Evolutionary conservation across 148 eudicot genomes (phyloP).

Genomic region (Simmondsia chinensis): DNA sequence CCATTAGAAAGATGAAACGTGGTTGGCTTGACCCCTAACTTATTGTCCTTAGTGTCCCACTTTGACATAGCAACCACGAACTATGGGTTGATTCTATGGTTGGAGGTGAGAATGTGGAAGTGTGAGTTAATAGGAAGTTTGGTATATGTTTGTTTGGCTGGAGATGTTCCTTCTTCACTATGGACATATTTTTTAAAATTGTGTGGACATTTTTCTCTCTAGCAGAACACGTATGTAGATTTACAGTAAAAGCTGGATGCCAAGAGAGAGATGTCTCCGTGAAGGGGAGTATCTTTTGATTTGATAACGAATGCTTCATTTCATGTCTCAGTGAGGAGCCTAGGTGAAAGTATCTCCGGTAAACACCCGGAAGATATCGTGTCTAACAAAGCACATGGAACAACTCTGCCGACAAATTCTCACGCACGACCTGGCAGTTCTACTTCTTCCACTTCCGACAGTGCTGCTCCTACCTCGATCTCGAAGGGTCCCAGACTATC

Average conservation of each 20-base stretch:
- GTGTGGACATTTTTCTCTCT: constrained; percentile 4
- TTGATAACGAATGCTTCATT: constrained; percentile 32
- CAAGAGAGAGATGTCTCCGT: constrained; percentile 40
- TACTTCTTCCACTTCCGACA: constrained; percentile 51
- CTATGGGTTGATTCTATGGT: no score
- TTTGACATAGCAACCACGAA: no score
- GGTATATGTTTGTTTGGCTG: not conserved
- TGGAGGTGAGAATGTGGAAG: no score
- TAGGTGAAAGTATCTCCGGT: constrained; percentile 30
- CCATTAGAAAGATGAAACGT: no score
- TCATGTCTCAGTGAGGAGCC: constrained; percentile 24
- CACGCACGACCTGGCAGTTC: constrained; percentile 51
- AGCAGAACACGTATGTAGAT: constrained; percentile 21
- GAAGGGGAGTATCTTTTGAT: constrained; percentile 28
- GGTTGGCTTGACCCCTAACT: no score
- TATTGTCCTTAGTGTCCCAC: no score
- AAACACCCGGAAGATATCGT: constrained; percentile 28
- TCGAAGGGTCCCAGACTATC: constrained; percentile 49
- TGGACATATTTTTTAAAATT: not conserved
- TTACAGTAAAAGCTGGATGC: constrained; percentile 18
- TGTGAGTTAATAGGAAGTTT: no score
- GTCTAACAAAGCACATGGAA: constrained; percentile 28
- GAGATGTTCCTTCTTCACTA: not conserved
- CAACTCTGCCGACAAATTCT: constrained; percentile 26
- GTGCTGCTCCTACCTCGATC: constrained; percentile 44